Evolutionary conservation across 768 basidiomycete genomes (phyloP).

Genomic region (Agrocybe pediades): DNA sequence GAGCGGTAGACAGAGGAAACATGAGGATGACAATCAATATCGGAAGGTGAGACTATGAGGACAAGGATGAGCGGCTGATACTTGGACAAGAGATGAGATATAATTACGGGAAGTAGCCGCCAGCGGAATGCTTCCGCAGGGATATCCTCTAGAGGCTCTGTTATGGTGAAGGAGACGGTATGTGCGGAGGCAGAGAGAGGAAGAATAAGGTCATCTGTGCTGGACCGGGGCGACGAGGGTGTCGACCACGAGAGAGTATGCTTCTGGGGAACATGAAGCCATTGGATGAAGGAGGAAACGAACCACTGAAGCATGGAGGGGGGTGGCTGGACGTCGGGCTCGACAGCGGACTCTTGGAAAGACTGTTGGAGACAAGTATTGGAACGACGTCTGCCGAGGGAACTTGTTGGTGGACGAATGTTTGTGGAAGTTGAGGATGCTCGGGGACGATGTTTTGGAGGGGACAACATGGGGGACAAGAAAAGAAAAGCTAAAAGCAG

Average conservation of each 20-base stretch:
- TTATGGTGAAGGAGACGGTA: conserved; percentile 42
- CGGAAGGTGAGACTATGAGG: conserved; percentile 41
- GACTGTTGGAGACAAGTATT: conserved; percentile 41
- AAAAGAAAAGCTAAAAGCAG: neutral
- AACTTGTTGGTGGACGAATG: conserved; percentile 46
- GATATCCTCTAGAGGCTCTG: conserved; percentile 29
- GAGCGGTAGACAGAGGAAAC: conserved; percentile 66
- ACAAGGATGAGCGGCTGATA: conserved; percentile 5
- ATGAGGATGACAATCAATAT: conserved; percentile 50
- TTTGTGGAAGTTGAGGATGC: conserved; percentile 54
- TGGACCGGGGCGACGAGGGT: conserved; percentile 47
- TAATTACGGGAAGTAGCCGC: conserved; percentile 35
- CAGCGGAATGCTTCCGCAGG: conserved; percentile 20
- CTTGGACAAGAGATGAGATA: conserved; percentile 7
- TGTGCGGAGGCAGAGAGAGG: conserved; percentile 35
- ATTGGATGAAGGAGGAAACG: conserved; percentile 51
- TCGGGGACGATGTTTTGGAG: conserved; percentile 45
- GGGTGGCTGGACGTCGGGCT: conserved; percentile 10
- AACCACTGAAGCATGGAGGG: conserved; percentile 53
- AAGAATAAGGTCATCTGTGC: conserved; percentile 38
- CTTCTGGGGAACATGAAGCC: conserved; percentile 47
- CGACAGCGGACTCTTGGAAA: conserved; percentile 28
- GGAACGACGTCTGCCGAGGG: conserved; percentile 59
- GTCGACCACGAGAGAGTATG: conserved; percentile 43
- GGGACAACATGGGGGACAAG: conserved; percentile 14